These are phyloP conservation scores for Emmonsia crescens DNA, from an alignment of 2,329 filamentous ascomycete species.

Conservation along the genomic window DNA sequence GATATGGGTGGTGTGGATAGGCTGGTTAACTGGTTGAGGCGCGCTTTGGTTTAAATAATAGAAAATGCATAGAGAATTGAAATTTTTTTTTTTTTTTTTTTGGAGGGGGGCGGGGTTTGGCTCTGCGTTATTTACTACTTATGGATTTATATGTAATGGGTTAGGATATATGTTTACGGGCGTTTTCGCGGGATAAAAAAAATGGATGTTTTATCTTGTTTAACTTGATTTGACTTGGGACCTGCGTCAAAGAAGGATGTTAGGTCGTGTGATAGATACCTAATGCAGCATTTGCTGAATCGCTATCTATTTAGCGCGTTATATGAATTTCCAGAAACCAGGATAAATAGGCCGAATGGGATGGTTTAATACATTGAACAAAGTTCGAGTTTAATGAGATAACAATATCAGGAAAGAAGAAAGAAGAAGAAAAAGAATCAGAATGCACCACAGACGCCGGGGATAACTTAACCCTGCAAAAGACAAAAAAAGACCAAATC, in stretches of 20 bases:
- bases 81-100: not conserved
- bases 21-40: slow-evolving; percentile 56
- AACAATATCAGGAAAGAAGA: too few species aligned
- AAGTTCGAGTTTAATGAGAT: not conserved
- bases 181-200: not conserved
- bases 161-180: not conserved
- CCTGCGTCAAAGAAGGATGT: not conserved
- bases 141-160: not conserved
- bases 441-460: not conserved
- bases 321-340: not conserved
- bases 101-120: not conserved
- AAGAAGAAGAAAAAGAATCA: not conserved
- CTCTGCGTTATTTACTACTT: not conserved
- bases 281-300: not conserved
- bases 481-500: not conserved
- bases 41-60: not conserved
- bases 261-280: not conserved
- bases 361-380: not conserved
- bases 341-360: not conserved
- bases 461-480: not conserved
- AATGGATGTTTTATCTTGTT: not conserved
- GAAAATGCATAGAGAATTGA: not conserved
- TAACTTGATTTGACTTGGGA: not conserved
- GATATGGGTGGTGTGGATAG: slow-evolving; percentile 81
- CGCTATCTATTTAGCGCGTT: not conserved